Percentiles rank a stretch among this genome's conserved stretches.
These are phyloP conservation scores for Ascochyta lentis DNA, from an alignment of 2,329 filamentous ascomycete genomes.

Conservation along the genomic window DNA sequence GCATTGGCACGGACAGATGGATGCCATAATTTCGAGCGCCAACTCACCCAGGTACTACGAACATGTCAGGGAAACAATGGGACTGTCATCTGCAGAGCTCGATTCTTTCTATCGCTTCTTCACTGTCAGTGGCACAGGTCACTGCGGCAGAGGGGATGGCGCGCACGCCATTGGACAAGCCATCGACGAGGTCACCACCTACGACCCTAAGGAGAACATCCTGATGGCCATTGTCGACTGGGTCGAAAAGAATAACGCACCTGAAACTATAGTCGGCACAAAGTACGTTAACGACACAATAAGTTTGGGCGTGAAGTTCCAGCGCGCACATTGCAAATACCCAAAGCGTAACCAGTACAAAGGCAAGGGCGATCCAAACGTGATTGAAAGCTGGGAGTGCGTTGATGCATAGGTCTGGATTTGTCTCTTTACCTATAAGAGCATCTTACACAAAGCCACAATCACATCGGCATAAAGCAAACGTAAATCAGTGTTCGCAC, in stretches of 20 bases:
- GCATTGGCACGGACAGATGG: slow-evolving; percentile 55
- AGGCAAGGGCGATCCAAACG: slow-evolving; percentile 38
- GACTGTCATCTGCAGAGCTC: slow-evolving; percentile 38
- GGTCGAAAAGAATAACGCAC: slow-evolving; percentile 54
- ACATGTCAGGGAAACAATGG: slow-evolving; percentile 55
- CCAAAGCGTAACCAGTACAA: slow-evolving; percentile 45
- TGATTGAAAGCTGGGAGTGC: slow-evolving; percentile 45
- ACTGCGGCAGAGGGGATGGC: slow-evolving; percentile 59
- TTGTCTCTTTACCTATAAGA: not conserved
- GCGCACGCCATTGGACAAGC: slow-evolving; percentile 49
- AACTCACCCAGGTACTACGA: slow-evolving; percentile 59
- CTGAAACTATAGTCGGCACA: slow-evolving; percentile 48
- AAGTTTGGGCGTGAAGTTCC: slow-evolving; percentile 38
- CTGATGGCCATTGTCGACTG: slow-evolving; percentile 57
- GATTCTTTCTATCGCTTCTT: slow-evolving; percentile 60
- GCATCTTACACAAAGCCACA: not conserved
- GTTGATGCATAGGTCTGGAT: slow-evolving; percentile 18
- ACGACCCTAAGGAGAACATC: slow-evolving; percentile 53
- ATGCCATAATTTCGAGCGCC: slow-evolving; percentile 54
- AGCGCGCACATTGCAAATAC: slow-evolving; percentile 48
- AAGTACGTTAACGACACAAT: slow-evolving; percentile 41
- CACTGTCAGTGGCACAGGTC: slow-evolving; percentile 59
- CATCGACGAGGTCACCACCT: slow-evolving; percentile 24
- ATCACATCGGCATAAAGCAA: not conserved
- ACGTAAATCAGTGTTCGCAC: not conserved